Base-by-base conservation (phyloP, 2,329 filamentous ascomycete species). In the Tolypocladium capitatum region DNA sequence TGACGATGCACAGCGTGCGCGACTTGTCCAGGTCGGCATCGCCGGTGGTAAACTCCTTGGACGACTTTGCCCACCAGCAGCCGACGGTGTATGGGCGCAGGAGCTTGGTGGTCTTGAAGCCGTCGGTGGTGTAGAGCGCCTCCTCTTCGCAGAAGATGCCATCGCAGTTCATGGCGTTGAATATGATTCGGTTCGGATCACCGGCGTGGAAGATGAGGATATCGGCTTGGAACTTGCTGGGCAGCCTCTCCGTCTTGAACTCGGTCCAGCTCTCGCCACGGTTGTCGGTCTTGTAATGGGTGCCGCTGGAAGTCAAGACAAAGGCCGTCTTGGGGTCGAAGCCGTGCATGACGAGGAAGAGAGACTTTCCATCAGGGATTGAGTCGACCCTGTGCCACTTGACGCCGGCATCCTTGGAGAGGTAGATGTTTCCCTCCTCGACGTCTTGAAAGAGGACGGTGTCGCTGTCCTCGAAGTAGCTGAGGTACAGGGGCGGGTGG, bases 391-490 rank as follows among this genome's bases (percentile, higher is more conserved):
- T 69, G 41, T 78, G 68, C 91, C 92, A 98, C 42, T 71, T 77
- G 56, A 77, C 77, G 55, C 92, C 94, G 35, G 86, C 89, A 68
- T 97, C 80, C 43, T 74, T 73, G 41, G 91, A 94, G 51, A 86
- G 82, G 65, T 83, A 89, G 46, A 94, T 73, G 52, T 79, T 80
- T 50, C 75, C 73, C 36, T 75, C 74, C 14, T 73, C 64, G 45
- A 70, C 60, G 62, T 94, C 85, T 57, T 84, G 81, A 60, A 88
- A 81, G 42, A 97, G 67, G 50, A 94, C 73, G 46, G 84, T 78
- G 63, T 95, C 83, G 55, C 86, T 90, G 63, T 91, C 86, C 60
- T 92, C 83, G 61, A 98, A 97, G 68, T 95, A 98, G 68, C 85
- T 84, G 54, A 96, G 70, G 61, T 81, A 81, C 47, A 68, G 62